These are phyloP conservation scores for Cercospora brassicicola DNA, from an alignment of 2,329 filamentous ascomycete genomes.

Conservation along the genomic window DNA sequence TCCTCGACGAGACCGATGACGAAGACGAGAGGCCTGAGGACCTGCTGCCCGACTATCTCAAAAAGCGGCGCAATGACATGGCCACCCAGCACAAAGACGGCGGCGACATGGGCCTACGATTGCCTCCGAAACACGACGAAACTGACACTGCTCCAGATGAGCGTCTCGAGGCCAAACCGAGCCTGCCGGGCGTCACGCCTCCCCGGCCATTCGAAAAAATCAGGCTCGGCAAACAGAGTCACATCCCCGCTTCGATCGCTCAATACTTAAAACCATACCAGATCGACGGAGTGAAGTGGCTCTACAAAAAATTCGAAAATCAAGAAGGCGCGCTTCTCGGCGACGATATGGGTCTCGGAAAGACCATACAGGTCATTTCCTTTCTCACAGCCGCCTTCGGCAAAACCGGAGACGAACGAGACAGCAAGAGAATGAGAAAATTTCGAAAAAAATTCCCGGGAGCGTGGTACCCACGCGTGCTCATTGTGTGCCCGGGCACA, in stretches of 20 bases:
- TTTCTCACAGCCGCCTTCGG: constrained; percentile 91
- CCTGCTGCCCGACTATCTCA: constrained; percentile 70
- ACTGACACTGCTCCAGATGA: constrained; percentile 68
- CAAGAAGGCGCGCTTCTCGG: constrained; percentile 88
- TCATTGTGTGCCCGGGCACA: constrained; percentile 86
- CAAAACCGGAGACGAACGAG: constrained; percentile 85
- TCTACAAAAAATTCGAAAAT: constrained; percentile 86
- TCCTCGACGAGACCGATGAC: constrained; percentile 46
- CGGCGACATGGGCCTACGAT: constrained; percentile 68
- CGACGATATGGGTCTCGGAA: constrained; percentile 96
- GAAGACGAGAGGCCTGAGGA: constrained; percentile 59
- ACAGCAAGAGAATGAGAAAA: constrained; percentile 83
- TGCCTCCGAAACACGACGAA: constrained; percentile 75
- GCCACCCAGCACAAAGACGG: constrained; percentile 55
- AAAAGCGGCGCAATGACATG: constrained; percentile 66
- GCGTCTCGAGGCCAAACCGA: constrained; percentile 67
- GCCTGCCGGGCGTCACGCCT: constrained; percentile 64
- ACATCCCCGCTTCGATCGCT: constrained; percentile 81
- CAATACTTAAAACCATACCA: constrained; percentile 93
- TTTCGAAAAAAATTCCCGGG: constrained; percentile 62
- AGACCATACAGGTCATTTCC: constrained; percentile 92
- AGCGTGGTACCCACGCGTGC: constrained; percentile 76
- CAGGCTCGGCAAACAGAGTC: constrained; percentile 64
- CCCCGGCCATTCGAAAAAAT: constrained; percentile 70
- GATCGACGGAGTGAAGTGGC: constrained; percentile 76